A percentile compares a stretch with the other conserved stretches of the same genome.
Evolutionary conservation across 352 stramenopile species (phyloP).

Genomic region (Pythium oligandrum): DNA sequence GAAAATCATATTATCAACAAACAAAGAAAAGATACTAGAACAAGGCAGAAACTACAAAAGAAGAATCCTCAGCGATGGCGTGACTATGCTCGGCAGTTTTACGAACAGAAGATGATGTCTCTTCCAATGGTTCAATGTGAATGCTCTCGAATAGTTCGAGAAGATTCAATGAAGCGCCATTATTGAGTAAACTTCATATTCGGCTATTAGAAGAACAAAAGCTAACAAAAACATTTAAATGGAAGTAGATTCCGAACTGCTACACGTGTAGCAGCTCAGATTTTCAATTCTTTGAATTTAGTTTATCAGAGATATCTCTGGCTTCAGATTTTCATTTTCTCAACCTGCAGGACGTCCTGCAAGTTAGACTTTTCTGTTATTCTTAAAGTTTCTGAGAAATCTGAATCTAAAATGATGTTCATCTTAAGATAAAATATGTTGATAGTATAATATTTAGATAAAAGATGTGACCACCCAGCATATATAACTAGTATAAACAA

Average conservation of each 20-base stretch:
- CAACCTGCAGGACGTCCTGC: neutral
- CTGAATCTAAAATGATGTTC: no score
- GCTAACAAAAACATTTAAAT: conserved; percentile 2
- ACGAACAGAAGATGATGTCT: conserved; percentile 9
- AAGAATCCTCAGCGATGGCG: conserved; percentile 8
- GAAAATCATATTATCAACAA: conserved; percentile 11
- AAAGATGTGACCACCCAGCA: neutral
- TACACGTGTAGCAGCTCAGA: neutral
- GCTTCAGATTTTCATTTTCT: no score
- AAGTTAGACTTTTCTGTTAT: conserved; percentile 2
- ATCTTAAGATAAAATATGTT: conserved; percentile 8
- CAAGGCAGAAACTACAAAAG: conserved; percentile 6
- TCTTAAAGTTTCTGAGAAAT: conserved; percentile 8
- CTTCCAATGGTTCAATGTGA: conserved; percentile 9
- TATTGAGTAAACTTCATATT: conserved; percentile 12
- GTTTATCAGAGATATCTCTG: neutral
- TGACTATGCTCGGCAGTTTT: conserved; percentile 9
- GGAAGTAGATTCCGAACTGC: conserved; percentile 6
- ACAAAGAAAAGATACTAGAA: conserved; percentile 9
- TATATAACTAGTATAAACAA: no score
- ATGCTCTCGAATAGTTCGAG: conserved; percentile 9
- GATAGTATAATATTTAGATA: conserved; percentile 11
- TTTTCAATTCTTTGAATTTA: neutral
- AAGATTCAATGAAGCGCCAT: conserved; percentile 9
- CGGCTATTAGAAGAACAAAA: conserved; percentile 7